Percentiles rank a stretch among this genome's conserved stretches.
These are phyloP conservation scores for Talaromyces islandicus DNA, from an alignment of 2,329 filamentous ascomycete species.

Conservation along the genomic window DNA sequence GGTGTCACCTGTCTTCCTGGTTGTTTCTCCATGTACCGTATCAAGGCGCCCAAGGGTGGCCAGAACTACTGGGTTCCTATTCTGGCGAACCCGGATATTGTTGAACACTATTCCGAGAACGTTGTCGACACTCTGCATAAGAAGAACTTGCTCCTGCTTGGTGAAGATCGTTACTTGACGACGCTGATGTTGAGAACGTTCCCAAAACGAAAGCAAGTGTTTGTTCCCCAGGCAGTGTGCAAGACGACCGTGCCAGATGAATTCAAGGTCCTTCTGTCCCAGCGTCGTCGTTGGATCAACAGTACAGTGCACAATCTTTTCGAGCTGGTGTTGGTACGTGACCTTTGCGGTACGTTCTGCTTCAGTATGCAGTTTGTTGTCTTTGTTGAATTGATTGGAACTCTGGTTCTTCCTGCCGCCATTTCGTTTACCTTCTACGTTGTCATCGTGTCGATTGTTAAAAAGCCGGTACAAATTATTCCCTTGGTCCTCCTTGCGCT, in stretches of 20 bases:
- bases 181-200: slow-evolving; percentile 98
- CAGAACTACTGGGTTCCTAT: slow-evolving; percentile 99
- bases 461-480: slow-evolving; percentile 72
- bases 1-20: slow-evolving; percentile 97
- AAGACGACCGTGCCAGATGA: slow-evolving; percentile 94
- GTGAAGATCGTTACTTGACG: slow-evolving; percentile 90
- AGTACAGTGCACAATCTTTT: slow-evolving; percentile 98
- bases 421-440: slow-evolving; percentile 97
- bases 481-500: slow-evolving; percentile 82
- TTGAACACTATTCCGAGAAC: slow-evolving; percentile 98
- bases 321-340: slow-evolving; percentile 90
- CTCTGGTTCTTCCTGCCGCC: slow-evolving; percentile 87
- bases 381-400: slow-evolving; percentile 90
- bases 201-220: slow-evolving; percentile 97
- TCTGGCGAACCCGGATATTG: slow-evolving; percentile 93
- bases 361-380: slow-evolving; percentile 99
- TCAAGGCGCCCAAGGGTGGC: slow-evolving; percentile 96
- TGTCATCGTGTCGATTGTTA: slow-evolving; percentile 78
- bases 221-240: slow-evolving; percentile 96
- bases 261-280: slow-evolving; percentile 87
- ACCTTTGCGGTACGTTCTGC: slow-evolving; percentile 97
- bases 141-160: slow-evolving; percentile 87
- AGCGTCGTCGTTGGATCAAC: slow-evolving; percentile 98
- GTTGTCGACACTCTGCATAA: slow-evolving; percentile 97
- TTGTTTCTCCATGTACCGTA: slow-evolving; percentile 99